Percentiles rank a stretch among this genome's conserved stretches.
phyloP scores from a whole-genome alignment of 2,329 filamentous ascomycete species.

The Grosmannia serpens region DNA sequence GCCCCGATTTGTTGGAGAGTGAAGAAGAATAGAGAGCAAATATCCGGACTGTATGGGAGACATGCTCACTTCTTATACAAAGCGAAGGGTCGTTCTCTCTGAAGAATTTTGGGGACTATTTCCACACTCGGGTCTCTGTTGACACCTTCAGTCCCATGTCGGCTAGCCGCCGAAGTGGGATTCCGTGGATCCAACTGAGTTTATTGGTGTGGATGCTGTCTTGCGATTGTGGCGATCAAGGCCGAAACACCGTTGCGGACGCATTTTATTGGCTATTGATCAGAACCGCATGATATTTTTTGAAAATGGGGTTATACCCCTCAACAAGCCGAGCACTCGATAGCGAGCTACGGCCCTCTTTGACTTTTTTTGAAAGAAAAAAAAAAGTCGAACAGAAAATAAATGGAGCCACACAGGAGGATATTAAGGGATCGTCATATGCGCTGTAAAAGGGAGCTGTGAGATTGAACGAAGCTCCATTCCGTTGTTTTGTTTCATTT shows the following conservation, averaged over 20 bases:
- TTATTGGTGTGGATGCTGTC: background rate
- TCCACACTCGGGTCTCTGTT: background rate
- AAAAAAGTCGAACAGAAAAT: background rate
- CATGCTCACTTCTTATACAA: constrained; percentile 1
- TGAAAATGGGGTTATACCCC: background rate
- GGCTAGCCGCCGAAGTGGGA: background rate
- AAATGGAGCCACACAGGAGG: background rate
- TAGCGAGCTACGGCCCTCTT: background rate
- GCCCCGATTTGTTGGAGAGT: background rate
- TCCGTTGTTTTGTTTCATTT: background rate
- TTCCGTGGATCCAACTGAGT: too few relatives aligned
- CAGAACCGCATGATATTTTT: background rate
- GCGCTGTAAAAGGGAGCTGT: background rate
- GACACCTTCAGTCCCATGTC: background rate
- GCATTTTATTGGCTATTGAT: background rate
- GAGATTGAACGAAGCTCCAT: background rate
- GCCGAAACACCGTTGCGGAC: background rate
- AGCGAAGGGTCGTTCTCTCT: background rate
- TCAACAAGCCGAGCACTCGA: background rate
- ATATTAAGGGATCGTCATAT: background rate
- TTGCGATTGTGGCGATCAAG: background rate
- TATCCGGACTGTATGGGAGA: background rate
- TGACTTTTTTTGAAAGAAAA: background rate
- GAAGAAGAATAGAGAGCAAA: constrained; percentile 1
- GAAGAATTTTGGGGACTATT: background rate